Base-by-base conservation (phyloP, 305 asterid species). In the Rubia occidens region DNA sequence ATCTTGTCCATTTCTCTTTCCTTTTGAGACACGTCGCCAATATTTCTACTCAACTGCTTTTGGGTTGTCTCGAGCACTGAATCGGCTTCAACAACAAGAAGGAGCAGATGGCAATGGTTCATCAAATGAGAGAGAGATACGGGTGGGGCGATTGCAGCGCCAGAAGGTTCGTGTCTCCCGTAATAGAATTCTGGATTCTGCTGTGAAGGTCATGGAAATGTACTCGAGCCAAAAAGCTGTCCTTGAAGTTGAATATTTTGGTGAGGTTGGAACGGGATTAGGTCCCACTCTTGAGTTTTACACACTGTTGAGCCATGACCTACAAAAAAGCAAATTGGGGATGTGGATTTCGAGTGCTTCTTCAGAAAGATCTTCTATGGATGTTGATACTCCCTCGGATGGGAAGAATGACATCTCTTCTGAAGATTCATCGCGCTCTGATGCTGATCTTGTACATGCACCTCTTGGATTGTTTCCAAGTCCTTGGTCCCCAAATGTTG, bases 111-210 rank as follows among this genome's bases (percentile, higher is more conserved):
- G 96, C 66, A 87, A 86, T 75, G 94, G 96, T 55, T 84, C 87
- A 4, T 67, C 82, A 32, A 86, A 89, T 73, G 97, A 95, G 71
- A 85, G 97, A 76, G 96, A 88, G 76, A 82, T 82, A 72, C 87
- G 99, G 78, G 82, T 91, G 49, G 96, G 97, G 70, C 88, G 96
- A 68, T 71, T 95, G 76, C 94, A 88, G 75, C 94, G 99, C 51
- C 99, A 95, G 82, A 95, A 95, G 81, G 99, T 95, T 21, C 99
- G 99, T 71, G 98, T 95, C 71, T 89, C 99, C 32, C 84, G 99
- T 75, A 95, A 87, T 69, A 84, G 97, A 37, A 91, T 95, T 73
- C 78, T 95, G 73, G 99, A 95, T 75, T 95, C 99, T 66, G 99
- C 99, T 75, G 87, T 92, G 37, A 91, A 95, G 79, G 99, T 95